These are phyloP conservation scores for Bipolaris cookei DNA, from an alignment of 2,329 filamentous ascomycete genomes.

Conservation along the genomic window DNA sequence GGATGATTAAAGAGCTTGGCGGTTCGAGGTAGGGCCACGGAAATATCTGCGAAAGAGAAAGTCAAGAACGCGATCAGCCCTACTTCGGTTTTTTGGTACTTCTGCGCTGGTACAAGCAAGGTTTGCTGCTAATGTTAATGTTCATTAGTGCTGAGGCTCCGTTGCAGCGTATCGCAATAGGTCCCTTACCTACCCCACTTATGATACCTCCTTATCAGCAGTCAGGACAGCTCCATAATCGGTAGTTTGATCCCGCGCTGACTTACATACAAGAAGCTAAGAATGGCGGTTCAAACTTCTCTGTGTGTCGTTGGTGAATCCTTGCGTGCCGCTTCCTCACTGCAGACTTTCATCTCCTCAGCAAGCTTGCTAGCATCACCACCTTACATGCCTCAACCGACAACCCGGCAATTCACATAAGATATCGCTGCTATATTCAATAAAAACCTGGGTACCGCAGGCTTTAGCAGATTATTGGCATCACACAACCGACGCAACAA, in stretches of 20 bases:
- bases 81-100: background rate
- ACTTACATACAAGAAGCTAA: background rate
- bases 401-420: background rate
- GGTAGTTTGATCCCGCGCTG: background rate
- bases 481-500: background rate
- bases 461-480: background rate
- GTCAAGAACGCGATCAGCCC: background rate
- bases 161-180: background rate
- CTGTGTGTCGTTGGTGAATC: no score
- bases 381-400: background rate
- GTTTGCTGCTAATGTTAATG: background rate
- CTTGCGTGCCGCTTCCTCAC: no score
- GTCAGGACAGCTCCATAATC: background rate
- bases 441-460: background rate
- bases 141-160: background rate
- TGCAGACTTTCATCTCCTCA: background rate
- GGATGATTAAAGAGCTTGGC: constrained; percentile 24
- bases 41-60: background rate
- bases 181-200: constrained; percentile 5
- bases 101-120: background rate
- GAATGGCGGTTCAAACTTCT: no score
- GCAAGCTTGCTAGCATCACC: background rate
- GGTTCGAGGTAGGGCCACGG: background rate
- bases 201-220: background rate
- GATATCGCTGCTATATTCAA: background rate